Evolutionary conservation across 768 basidiomycete species (phyloP).

Genomic region (Xerocomus brunneocitrinus): DNA sequence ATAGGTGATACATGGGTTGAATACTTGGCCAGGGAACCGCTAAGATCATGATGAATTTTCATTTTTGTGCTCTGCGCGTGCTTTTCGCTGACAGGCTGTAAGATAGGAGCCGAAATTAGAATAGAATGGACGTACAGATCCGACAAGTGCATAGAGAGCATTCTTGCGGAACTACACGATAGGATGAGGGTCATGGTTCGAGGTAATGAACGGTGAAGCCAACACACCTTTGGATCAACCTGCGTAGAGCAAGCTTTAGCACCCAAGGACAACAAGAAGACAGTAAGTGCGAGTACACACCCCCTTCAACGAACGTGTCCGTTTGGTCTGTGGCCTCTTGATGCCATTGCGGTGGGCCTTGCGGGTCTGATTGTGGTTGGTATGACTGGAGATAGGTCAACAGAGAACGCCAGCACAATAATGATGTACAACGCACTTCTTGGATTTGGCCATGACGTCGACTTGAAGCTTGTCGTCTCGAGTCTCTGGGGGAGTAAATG

Average conservation of each 20-base stretch:
- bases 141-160: conserved; percentile 62
- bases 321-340: conserved; percentile 70
- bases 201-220: neutral
- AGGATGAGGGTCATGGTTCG: conserved; percentile 1
- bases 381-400: conserved; percentile 51
- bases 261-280: neutral
- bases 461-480: conserved; percentile 3
- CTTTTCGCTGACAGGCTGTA: conserved; percentile 48
- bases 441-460: conserved; percentile 88
- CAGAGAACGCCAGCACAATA: conserved; percentile 1
- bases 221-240: conserved; percentile 77
- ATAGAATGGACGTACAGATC: conserved; percentile 54
- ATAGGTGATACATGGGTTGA: conserved; percentile 21
- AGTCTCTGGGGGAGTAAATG: conserved; percentile 2
- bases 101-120: neutral
- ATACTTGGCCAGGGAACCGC: neutral
- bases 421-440: conserved; percentile 61
- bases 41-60: conserved; percentile 37
- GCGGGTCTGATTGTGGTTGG: conserved; percentile 93
- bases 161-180: conserved; percentile 75
- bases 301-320: conserved; percentile 82
- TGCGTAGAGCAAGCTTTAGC: conserved; percentile 25
- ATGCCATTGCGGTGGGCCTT: conserved; percentile 99
- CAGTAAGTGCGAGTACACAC: conserved; percentile 48
- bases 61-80: conserved; percentile 54